These are phyloP conservation scores for Albugo candida DNA, from an alignment of 352 stramenopile genomes.

Conservation along the genomic window DNA sequence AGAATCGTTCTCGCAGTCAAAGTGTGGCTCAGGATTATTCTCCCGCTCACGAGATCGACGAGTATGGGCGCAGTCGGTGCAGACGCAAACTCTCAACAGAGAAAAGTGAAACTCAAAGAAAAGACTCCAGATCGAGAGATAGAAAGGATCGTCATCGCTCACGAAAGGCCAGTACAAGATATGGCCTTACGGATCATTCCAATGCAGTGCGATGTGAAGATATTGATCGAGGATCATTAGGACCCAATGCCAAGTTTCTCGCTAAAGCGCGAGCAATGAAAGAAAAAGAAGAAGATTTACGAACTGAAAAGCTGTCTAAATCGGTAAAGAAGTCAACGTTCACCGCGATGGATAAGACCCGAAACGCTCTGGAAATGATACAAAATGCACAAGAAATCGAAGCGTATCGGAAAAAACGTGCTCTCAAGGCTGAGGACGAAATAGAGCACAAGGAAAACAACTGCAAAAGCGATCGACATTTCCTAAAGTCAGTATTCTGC, in stretches of 20 bases:
- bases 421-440: conserved; percentile 25
- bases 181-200: neutral
- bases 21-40: no score
- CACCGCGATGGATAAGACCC: conserved; percentile 41
- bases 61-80: no score
- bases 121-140: conserved; percentile 1
- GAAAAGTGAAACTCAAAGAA: neutral
- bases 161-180: conserved; percentile 26
- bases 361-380: conserved; percentile 44
- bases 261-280: conserved; percentile 52
- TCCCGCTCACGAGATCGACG: neutral
- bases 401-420: conserved; percentile 28
- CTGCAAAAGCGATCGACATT: conserved; percentile 36
- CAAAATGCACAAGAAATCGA: conserved; percentile 54
- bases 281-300: conserved; percentile 14
- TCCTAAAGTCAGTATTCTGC: conserved; percentile 32
- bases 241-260: conserved; percentile 59
- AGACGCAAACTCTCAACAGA: neutral
- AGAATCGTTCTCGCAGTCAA: no score
- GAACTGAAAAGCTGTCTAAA: conserved; percentile 30
- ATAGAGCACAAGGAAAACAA: conserved; percentile 34
- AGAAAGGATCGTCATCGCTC: conserved; percentile 14
- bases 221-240: conserved; percentile 51
- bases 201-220: conserved; percentile 6
- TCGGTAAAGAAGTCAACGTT: conserved; percentile 6